Base-by-base conservation (phyloP, 768 basidiomycete genomes). In the Suillus fuscotomentosus region DNA sequence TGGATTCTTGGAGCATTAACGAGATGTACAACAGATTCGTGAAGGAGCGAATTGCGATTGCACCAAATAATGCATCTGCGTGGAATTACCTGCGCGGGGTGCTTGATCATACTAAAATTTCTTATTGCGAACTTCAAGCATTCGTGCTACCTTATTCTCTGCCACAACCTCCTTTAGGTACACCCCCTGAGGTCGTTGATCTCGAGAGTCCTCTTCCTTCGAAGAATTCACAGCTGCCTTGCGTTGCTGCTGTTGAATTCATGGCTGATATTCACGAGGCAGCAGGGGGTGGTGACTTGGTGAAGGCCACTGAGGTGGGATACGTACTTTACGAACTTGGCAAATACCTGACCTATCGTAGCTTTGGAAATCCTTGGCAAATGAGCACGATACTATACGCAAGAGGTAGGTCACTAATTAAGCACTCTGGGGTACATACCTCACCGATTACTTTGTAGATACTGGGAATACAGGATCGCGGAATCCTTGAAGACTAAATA, bases 1-100 rank as follows among this genome's bases (percentile, higher is more conserved):
- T 60, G 24, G n/a, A 42, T n/a, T n/a, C 41, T 7, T 56, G 20
- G 47, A 39, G 2, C n/a, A 41, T 20, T 51, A 31, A 59, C 39
- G n/a, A 36, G 36, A 2, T 15, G 20, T 38, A 2, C 15, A 7
- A 5, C 68, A 95, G 93, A 15, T 97, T 87, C 70, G 83, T 85
- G n/a, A 92, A 96, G 76, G 81, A 88, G 69, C 89, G 88, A 71
- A 92, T 99, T 60, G 85, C 91, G 22, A 78, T 90, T 13, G 93
- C 92, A 5, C 95, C 97, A 8, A 96, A 95, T 75, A 99, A 99
- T 69, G 84, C 89, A 0, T 97, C 95, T 0, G 92, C 94, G 0
- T 99, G 97, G 97, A 97, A 97, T 75, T 99, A 97, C 76, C 84
- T 99, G 11, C 87, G 97, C 65, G 97, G 92, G 8, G 72, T 91